A percentile compares a stretch with the other conserved stretches of the same genome.
Conservation (phyloP, 768 basidiomycete species). For the Leucogyrophana mollusca region DNA sequence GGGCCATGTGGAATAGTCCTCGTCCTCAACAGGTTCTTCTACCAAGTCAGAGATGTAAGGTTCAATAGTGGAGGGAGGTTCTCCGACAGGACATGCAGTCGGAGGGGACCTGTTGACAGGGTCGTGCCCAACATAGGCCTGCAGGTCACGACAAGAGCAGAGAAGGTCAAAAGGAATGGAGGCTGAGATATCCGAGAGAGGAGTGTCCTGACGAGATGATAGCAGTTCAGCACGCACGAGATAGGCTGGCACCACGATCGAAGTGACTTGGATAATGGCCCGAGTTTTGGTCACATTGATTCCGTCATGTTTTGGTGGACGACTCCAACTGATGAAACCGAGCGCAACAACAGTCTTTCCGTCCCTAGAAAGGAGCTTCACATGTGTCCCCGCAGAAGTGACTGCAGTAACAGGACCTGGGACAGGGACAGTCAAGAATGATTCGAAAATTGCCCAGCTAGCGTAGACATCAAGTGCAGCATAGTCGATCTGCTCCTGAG, state of each 20-base stretch:
- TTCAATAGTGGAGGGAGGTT: too few relatives aligned
- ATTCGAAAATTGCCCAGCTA: slow-evolving; percentile 10
- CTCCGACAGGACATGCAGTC: too few relatives aligned
- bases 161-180: too few relatives aligned
- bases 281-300: slow-evolving; percentile 4
- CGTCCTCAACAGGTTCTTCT: too few relatives aligned
- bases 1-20: too few relatives aligned
- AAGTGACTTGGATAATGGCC: background rate
- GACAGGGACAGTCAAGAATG: slow-evolving; percentile 7
- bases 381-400: background rate
- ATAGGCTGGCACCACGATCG: slow-evolving; percentile 5
- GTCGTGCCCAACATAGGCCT: too few relatives aligned
- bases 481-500: slow-evolving; percentile 16
- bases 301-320: background rate
- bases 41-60: too few relatives aligned
- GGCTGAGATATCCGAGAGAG: too few relatives aligned
- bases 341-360: slow-evolving; percentile 1
- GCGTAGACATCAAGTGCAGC: slow-evolving; percentile 19
- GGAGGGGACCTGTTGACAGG: too few relatives aligned
- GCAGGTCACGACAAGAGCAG: too few relatives aligned
- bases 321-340: background rate
- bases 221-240: background rate
- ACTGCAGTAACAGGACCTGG: slow-evolving; percentile 1
- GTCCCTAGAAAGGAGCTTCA: slow-evolving; percentile 1
- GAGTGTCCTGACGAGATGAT: background rate